These are phyloP conservation scores for Calonectria naviculata DNA, from an alignment of 2,329 filamentous ascomycete species.

Conservation along the genomic window DNA sequence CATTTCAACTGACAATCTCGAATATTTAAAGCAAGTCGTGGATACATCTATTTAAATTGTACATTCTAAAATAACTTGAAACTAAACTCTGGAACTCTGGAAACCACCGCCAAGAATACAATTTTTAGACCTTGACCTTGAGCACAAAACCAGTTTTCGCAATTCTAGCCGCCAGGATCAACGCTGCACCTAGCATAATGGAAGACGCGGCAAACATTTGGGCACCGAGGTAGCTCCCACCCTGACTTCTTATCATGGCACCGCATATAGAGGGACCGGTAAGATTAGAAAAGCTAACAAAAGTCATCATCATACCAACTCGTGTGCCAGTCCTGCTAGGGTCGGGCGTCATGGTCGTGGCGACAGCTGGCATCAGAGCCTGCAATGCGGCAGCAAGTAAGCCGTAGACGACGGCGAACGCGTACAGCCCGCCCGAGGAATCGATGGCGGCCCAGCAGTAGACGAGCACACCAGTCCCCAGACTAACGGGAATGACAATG, in stretches of 20 bases:
- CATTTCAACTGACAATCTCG: no score
- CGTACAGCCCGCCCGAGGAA: conserved; percentile 37
- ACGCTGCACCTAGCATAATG: conserved; percentile 32
- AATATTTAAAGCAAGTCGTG: no score
- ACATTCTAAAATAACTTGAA: not conserved
- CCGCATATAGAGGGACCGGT: conserved; percentile 44
- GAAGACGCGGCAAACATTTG: conserved; percentile 40
- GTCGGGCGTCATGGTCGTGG: conserved; percentile 53
- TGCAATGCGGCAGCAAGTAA: conserved; percentile 61
- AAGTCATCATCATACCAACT: conserved; percentile 49
- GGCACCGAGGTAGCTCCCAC: conserved; percentile 34
- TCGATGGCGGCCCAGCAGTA: conserved; percentile 45
- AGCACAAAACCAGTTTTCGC: conserved; percentile 28
- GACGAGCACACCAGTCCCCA: conserved; percentile 35
- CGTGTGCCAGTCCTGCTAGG: conserved; percentile 45
- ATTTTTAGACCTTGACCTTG: conserved; percentile 19
- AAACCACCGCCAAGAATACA: not conserved
- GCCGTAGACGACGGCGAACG: conserved; percentile 56
- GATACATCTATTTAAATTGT: not conserved
- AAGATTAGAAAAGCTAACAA: conserved; percentile 44
- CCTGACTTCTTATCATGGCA: conserved; percentile 27
- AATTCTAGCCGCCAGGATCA: conserved; percentile 31
- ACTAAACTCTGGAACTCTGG: no score
- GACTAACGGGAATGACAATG: conserved; percentile 53
- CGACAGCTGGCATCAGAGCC: conserved; percentile 60